Conservation (phyloP, 768 basidiomycete species). For the Chalciporus pseudorubinellus region DNA sequence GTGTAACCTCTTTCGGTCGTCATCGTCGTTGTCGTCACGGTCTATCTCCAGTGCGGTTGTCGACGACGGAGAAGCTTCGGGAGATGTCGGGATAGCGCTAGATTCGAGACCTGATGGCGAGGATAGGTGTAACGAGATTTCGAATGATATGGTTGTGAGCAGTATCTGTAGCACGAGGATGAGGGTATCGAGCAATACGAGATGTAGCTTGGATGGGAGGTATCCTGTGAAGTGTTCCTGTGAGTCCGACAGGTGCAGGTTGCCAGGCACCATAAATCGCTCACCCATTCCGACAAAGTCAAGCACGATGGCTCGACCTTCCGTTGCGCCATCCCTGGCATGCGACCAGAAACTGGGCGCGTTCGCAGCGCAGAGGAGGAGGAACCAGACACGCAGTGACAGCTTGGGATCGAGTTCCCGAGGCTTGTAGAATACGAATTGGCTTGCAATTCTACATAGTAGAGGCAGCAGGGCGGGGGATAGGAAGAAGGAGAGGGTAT, state of each 20-base stretch:
- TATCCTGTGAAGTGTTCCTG: conserved; percentile 38
- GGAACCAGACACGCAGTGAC: conserved; percentile 68
- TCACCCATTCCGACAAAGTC: conserved; percentile 79
- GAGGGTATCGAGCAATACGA: conserved; percentile 63
- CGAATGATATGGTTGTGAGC: conserved; percentile 68
- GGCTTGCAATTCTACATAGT: conserved; percentile 48
- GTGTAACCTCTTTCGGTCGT: conserved; percentile 18
- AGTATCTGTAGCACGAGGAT: conserved; percentile 67
- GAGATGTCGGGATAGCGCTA: conserved; percentile 26
- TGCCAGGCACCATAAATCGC: conserved; percentile 23
- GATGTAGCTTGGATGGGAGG: conserved; percentile 60
- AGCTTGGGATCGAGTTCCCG: conserved; percentile 62
- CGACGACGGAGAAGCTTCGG: conserved; percentile 20
- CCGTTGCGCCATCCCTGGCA: conserved; percentile 45
- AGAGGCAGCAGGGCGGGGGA: conserved; percentile 55
- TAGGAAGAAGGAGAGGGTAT: conserved; percentile 73
- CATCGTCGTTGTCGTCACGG: conserved; percentile 5
- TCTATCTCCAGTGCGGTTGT: conserved; percentile 28
- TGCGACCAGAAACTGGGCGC: conserved; percentile 61
- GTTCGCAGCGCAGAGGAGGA: conserved; percentile 58
- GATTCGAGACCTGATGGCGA: conserved; percentile 43
- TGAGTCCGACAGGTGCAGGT: conserved; percentile 8
- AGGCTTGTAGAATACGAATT: conserved; percentile 66
- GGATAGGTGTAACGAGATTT: conserved; percentile 44
- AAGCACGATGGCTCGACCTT: conserved; percentile 64